Conservation (phyloP, 352 stramenopile species). For the Aphanomyces stellatus region DNA sequence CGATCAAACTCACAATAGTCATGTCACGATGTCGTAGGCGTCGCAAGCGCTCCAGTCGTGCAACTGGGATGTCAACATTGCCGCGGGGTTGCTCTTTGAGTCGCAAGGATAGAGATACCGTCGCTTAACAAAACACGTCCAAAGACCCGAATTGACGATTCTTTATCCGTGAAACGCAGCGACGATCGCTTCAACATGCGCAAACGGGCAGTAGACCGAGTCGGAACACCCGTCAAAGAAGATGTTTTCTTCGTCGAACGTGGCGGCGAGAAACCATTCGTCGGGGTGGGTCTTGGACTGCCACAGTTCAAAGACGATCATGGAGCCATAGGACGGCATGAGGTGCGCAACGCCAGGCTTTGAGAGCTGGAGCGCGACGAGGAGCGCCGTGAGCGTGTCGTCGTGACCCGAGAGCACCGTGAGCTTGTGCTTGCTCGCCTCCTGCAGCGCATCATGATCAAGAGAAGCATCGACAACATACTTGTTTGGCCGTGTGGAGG, state of each 20-base stretch:
- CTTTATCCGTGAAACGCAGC: conserved; percentile 28
- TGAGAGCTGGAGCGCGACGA: conserved; percentile 54
- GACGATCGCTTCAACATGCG: conserved; percentile 40
- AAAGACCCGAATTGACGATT: background rate
- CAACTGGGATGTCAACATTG: conserved; percentile 72
- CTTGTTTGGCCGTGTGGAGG: conserved; percentile 21
- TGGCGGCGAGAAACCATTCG: conserved; percentile 39
- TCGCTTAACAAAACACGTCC: background rate
- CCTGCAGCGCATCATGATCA: background rate
- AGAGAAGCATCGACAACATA: background rate
- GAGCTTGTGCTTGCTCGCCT: conserved; percentile 35
- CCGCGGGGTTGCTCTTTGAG: conserved; percentile 74
- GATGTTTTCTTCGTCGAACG: conserved; percentile 47
- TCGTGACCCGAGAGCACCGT: conserved; percentile 74
- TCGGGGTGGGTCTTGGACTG: conserved; percentile 26
- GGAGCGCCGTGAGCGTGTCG: conserved; percentile 70
- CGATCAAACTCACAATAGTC: background rate
- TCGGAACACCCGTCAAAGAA: conserved; percentile 41
- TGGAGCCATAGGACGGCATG: conserved; percentile 58
- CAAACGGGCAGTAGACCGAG: conserved; percentile 40
- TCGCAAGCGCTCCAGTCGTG: conserved; percentile 53
- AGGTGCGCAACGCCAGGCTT: conserved; percentile 27
- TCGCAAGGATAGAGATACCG: conserved; percentile 9
- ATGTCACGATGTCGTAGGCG: conserved; percentile 48
- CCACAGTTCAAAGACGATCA: conserved; percentile 68